A percentile compares a stretch with the other conserved stretches of the same genome.
Evolutionary conservation across 2,329 filamentous ascomycete genomes (phyloP).

Genomic region (Alternaria sp.): DNA sequence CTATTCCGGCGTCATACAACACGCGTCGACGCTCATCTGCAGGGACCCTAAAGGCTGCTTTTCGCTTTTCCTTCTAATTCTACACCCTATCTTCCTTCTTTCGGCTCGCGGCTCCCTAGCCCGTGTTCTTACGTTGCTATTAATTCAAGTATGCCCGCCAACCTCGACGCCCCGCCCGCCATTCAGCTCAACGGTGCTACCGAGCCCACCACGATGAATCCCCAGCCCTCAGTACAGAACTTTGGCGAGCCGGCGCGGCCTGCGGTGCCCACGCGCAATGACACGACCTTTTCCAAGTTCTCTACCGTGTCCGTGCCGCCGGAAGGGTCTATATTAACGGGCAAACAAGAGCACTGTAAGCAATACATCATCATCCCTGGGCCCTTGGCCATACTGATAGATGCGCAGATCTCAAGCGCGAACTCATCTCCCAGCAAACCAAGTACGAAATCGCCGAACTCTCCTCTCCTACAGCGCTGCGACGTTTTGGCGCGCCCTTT

Average conservation of each 20-base stretch:
- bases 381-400: constrained; percentile 15
- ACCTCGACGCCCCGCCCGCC: constrained; percentile 33
- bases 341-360: constrained; percentile 97
- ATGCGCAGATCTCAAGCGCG: constrained; percentile 84
- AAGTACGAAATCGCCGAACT: constrained; percentile 90
- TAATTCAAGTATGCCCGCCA: constrained; percentile 37
- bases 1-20: constrained; percentile 39
- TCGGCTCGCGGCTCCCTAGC: constrained; percentile 16
- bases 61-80: constrained; percentile 11
- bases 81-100: constrained; percentile 9
- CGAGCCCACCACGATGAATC: constrained; percentile 44
- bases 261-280: constrained; percentile 28
- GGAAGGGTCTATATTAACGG: constrained; percentile 75
- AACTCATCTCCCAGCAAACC: constrained; percentile 90
- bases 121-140: constrained; percentile 11
- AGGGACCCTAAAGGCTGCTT: constrained; percentile 9
- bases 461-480: constrained; percentile 92
- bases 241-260: constrained; percentile 36
- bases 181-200: constrained; percentile 45
- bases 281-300: constrained; percentile 48
- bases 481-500: constrained; percentile 95
- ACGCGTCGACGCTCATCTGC: constrained; percentile 33
- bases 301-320: constrained; percentile 60
- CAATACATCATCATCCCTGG: constrained; percentile 7
- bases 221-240: constrained; percentile 29